phyloP scores from a whole-genome alignment of 2,329 filamentous ascomycete genomes.

The Nemania serpens region DNA sequence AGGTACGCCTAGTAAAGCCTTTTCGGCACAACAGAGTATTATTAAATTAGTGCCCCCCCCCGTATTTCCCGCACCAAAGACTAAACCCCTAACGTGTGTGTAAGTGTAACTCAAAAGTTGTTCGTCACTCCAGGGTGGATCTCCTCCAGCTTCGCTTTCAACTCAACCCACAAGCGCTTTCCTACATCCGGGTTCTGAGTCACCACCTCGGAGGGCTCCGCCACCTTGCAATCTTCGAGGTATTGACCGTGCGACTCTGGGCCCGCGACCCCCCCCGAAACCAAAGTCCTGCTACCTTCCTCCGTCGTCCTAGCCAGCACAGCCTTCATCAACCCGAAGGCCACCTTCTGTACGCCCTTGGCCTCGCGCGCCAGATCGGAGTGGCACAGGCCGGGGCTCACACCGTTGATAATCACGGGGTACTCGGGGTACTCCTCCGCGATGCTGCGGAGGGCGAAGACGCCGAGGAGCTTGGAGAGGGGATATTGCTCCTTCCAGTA shows the following conservation, averaged over 20 bases:
- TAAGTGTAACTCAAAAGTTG: background rate
- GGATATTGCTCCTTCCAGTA: slow-evolving; percentile 31
- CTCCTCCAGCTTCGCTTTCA: background rate
- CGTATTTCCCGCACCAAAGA: background rate
- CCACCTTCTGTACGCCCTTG: background rate
- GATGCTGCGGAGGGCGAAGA: slow-evolving; percentile 36
- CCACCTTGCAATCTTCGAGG: slow-evolving; percentile 41
- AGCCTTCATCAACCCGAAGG: slow-evolving; percentile 38
- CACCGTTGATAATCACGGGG: slow-evolving; percentile 53
- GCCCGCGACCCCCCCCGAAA: slow-evolving; percentile 45
- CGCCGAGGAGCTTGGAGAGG: slow-evolving; percentile 41
- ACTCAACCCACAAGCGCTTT: background rate
- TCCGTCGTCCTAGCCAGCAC: slow-evolving; percentile 51
- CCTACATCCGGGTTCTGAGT: background rate
- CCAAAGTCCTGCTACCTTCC: slow-evolving; percentile 51
- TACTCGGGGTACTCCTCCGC: slow-evolving; percentile 24
- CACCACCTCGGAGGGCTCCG: background rate
- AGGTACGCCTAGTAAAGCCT: no score
- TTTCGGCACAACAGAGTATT: background rate
- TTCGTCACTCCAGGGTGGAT: background rate
- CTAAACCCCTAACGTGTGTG: background rate
- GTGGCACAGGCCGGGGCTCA: slow-evolving; percentile 59
- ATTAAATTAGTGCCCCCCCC: background rate
- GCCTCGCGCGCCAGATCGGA: slow-evolving; percentile 50
- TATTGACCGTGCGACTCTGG: slow-evolving; percentile 52